phyloP scores from a whole-genome alignment of 2,329 filamentous ascomycete species.

The Lachnum nothofagi region DNA sequence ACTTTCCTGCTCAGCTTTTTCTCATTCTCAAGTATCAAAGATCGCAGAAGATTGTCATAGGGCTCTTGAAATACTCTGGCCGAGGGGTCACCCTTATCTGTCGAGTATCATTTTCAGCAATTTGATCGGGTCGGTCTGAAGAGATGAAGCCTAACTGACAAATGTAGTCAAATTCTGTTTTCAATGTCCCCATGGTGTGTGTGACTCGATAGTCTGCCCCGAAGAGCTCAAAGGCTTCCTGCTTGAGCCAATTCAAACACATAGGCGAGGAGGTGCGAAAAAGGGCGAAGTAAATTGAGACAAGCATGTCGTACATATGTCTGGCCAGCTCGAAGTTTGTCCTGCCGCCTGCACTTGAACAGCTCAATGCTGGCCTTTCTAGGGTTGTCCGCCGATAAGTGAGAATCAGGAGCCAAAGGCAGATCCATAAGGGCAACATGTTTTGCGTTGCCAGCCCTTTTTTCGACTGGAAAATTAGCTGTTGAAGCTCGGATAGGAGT shows the following conservation, averaged over 20 bases:
- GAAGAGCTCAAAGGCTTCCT: constrained; percentile 4
- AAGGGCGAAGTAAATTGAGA: constrained; percentile 5
- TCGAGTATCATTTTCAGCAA: not conserved
- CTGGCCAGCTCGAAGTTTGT: not conserved
- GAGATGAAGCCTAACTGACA: not conserved
- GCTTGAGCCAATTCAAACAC: not conserved
- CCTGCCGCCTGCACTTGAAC: not conserved
- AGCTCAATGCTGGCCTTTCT: not conserved
- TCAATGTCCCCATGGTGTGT: not conserved
- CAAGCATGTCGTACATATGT: constrained; percentile 9
- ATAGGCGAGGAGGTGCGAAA: constrained; percentile 3
- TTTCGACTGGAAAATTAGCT: not conserved
- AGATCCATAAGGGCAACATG: constrained; percentile 6
- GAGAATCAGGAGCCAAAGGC: constrained; percentile 7
- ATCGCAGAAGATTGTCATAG: not conserved
- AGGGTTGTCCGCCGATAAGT: constrained; percentile 1
- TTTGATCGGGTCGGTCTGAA: not conserved
- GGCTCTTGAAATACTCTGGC: not conserved
- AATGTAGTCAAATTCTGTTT: not conserved
- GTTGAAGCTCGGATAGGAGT: not conserved
- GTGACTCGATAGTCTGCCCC: not conserved
- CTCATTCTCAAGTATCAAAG: not conserved
- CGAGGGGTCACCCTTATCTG: not conserved
- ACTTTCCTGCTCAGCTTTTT: not conserved
- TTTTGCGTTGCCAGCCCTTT: constrained; percentile 4